Conservation (phyloP, 2,329 filamentous ascomycete species). For the Diaporthe sp. region DNA sequence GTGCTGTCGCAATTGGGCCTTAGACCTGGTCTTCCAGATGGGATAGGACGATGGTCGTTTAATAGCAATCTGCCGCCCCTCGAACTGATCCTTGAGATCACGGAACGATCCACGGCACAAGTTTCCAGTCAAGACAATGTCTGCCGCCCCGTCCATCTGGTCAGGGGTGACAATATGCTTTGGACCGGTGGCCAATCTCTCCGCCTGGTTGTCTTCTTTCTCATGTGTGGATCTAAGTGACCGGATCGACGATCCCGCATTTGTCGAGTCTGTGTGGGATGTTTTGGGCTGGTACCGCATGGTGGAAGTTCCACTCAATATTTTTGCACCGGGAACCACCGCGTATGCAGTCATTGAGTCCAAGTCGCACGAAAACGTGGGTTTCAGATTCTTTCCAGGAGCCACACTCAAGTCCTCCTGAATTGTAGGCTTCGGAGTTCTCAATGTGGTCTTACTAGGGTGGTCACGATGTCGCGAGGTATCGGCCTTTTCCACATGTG, state of each 20-base stretch:
- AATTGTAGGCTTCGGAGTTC: not conserved
- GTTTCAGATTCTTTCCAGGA: conserved; percentile 22
- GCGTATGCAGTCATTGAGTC: conserved; percentile 30
- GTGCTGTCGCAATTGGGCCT: not conserved
- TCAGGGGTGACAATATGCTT: conserved; percentile 9
- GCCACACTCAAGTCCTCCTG: not conserved
- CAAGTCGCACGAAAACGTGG: conserved; percentile 14
- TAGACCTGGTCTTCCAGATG: conserved; percentile 13
- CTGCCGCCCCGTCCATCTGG: conserved; percentile 39
- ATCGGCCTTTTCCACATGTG: not conserved
- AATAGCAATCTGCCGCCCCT: not conserved
- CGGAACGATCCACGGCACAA: conserved; percentile 30
- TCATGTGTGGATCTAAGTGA: conserved; percentile 14
- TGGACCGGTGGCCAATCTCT: not conserved
- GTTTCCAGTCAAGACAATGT: conserved; percentile 9
- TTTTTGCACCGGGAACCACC: conserved; percentile 30
- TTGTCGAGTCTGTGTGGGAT: conserved; percentile 8
- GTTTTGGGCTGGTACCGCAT: conserved; percentile 35
- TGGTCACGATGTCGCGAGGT: not conserved
- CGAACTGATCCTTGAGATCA: conserved; percentile 15
- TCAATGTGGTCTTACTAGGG: not conserved
- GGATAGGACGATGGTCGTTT: conserved; percentile 27
- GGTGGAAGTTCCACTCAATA: conserved; percentile 40
- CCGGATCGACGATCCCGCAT: conserved; percentile 2
- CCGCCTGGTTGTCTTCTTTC: not conserved